Conservation (phyloP, 176 grass and related monocot genomes). For the Oryza australiensis region DNA sequence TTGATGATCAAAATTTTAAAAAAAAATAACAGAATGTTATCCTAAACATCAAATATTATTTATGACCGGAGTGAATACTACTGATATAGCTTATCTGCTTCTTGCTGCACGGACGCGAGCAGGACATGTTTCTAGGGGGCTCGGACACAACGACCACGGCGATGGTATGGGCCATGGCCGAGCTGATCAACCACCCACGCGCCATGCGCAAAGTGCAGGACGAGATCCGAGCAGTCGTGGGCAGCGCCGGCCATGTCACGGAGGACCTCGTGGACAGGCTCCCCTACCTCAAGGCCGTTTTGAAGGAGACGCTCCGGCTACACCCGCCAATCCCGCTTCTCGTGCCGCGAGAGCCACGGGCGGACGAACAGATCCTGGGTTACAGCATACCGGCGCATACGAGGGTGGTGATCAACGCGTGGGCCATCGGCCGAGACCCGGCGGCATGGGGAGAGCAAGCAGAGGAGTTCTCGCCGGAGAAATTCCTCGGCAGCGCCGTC, state of each 20-base stretch:
- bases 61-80: too few relatives aligned
- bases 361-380: conserved; percentile 18
- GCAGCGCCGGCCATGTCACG: background rate
- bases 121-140: conserved; percentile 35
- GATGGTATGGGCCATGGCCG: conserved; percentile 42
- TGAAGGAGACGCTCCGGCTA: conserved; percentile 44
- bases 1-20: too few relatives aligned
- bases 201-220: conserved; percentile 26
- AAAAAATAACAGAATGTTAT: too few relatives aligned
- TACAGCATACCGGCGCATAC: conserved; percentile 26
- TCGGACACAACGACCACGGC: background rate
- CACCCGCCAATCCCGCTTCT: conserved; percentile 35
- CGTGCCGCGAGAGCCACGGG: conserved; percentile 24
- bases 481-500: conserved; percentile 2
- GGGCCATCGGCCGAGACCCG: conserved; percentile 39
- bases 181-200: conserved; percentile 29
- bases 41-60: too few relatives aligned
- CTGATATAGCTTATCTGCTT: background rate
- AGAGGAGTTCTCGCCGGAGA: conserved; percentile 44
- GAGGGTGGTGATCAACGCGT: conserved; percentile 38
- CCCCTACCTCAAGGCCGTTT: conserved; percentile 26
- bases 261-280: conserved; percentile 3
- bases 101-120: background rate
- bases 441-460: conserved; percentile 28
- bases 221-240: conserved; percentile 27